Base-by-base conservation (phyloP, 2,329 filamentous ascomycete species). In the Paecilomyces formosus region DNA sequence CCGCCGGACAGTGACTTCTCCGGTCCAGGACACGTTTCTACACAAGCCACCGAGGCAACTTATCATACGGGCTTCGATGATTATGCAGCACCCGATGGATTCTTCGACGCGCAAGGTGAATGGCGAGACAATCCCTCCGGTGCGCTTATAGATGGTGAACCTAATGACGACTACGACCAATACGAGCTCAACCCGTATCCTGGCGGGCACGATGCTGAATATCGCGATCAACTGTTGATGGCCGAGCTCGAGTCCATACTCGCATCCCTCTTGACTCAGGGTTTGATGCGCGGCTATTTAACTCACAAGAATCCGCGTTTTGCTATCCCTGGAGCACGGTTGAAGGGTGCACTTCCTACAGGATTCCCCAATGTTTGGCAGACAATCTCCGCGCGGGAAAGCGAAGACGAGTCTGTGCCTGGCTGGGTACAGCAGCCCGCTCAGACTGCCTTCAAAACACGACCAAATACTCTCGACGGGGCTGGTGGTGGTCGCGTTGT, bases 261-360 rank as follows among this genome's bases (percentile, higher is more conserved):
- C 12, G 85, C 89, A 0, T 87, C 87, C 11, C 81, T 97, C 12
- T 83, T 95, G 21, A 85, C 88, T 55, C 90, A 96, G 72, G 90
- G 89, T 0, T 78, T 96, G 24, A 80, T 97, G 70, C 86, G 88
- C 64, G 93, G 92, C 1, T 97, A 92, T 68, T 82, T 97, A 28
- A 89, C 89, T 15, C 90, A 95, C 67, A 83, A 83, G 26, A 85
- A 87, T 68, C 82, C 83, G 51, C 86, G 89, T 54, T 92, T 97
- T 68, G 92, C 91, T 12, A 89, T 97, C 51, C 85, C 88, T 56
- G 92, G 92, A 2, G 86, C 89, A 24, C 70, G 72, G 50, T 55
- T 70, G 24, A 71, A 72, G 4, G 74, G 74, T 7, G 74, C 77
- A 3, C 59, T 77, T 26, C 71, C 74, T 0, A 77, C 75, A 1